These are phyloP conservation scores for Suhomyces maxii DNA, from an alignment of 1,139 yeast species.

Conservation along the genomic window DNA sequence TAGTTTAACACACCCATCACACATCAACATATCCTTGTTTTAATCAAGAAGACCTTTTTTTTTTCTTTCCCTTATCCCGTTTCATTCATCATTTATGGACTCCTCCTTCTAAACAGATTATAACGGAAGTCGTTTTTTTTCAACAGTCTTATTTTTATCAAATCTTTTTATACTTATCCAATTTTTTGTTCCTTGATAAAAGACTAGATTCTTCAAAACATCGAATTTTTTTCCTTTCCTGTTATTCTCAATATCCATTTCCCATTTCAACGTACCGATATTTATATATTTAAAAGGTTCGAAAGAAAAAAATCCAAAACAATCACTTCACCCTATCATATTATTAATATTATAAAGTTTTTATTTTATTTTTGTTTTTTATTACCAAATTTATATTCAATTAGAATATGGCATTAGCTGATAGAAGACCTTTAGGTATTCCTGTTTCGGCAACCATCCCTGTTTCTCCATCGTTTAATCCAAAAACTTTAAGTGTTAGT, in stretches of 20 bases:
- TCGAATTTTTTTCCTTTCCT: slow-evolving; percentile 12
- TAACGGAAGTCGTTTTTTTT: slow-evolving; percentile 13
- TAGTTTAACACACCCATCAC: slow-evolving; percentile 5
- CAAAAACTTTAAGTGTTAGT: slow-evolving; percentile 34
- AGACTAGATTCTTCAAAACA: slow-evolving; percentile 6
- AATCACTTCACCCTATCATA: neutral
- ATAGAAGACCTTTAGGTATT: slow-evolving; percentile 55
- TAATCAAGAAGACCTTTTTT: neutral
- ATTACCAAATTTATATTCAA: neutral
- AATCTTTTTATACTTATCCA: slow-evolving; percentile 7
- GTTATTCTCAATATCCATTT: slow-evolving; percentile 5
- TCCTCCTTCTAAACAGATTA: slow-evolving; percentile 7
- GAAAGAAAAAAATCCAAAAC: slow-evolving; percentile 5
- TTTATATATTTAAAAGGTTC: neutral
- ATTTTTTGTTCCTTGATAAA: slow-evolving; percentile 8
- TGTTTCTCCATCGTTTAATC: slow-evolving; percentile 49
- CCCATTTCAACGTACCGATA: neutral
- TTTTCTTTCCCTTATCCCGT: neutral
- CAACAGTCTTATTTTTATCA: slow-evolving; percentile 11
- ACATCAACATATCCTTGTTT: neutral
- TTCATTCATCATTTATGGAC: slow-evolving; percentile 9
- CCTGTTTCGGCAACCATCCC: slow-evolving; percentile 37
- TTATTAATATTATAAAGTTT: neutral
- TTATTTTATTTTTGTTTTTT: no score
- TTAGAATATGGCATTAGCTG: slow-evolving; percentile 53